phyloP scores from a whole-genome alignment of 164 flowering plant genomes.

The Vitis vinifera region ASM3070453v1 NC_081822.1:12538001-12538500 shows the following conservation, averaged over 20 bases:
- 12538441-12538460: conserved; percentile 86
- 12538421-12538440: conserved; percentile 63
- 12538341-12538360: conserved; percentile 54
- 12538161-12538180: too few relatives aligned
- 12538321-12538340: conserved; percentile 56
- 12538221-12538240: conserved; percentile 78
- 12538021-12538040: too few relatives aligned
- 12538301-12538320: conserved; percentile 72
- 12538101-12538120: too few relatives aligned
- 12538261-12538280: conserved; percentile 55
- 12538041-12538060: too few relatives aligned
- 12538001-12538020: too few relatives aligned
- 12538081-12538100: too few relatives aligned
- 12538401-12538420: conserved; percentile 50
- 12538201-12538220: conserved; percentile 80
- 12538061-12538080: too few relatives aligned
- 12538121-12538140: too few relatives aligned
- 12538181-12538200: conserved; percentile 59
- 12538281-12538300: conserved; percentile 46
- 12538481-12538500: conserved; percentile 47
- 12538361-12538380: conserved; percentile 80
- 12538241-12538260: conserved; percentile 75
- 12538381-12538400: conserved; percentile 40
- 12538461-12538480: conserved; percentile 30
- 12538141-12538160: too few relatives aligned